phyloP scores from a whole-genome alignment of 1,139 yeast genomes.

The Meyerozyma elateridarum region DNA sequence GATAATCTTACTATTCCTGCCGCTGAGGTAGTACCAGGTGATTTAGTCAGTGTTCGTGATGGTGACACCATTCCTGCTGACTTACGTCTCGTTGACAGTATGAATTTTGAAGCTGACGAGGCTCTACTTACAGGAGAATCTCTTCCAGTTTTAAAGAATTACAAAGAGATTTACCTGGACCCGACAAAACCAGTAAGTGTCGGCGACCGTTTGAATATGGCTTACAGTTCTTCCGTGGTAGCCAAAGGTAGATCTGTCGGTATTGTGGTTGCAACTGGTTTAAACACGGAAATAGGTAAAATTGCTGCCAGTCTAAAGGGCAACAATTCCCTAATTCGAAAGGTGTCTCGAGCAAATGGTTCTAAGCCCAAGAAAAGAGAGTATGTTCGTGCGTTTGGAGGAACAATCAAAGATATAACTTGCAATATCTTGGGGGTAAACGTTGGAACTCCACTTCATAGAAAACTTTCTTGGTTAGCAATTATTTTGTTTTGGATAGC shows the following conservation, averaged over 20 bases:
- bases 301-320: slow-evolving; percentile 62
- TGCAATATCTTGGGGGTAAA: slow-evolving; percentile 72
- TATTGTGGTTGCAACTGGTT: slow-evolving; percentile 62
- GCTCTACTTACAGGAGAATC: slow-evolving; percentile 81
- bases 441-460: slow-evolving; percentile 73
- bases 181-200: slow-evolving; percentile 46
- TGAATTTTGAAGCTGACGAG: slow-evolving; percentile 77
- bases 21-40: slow-evolving; percentile 75
- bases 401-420: slow-evolving; percentile 45
- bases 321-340: slow-evolving; percentile 20
- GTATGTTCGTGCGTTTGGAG: slow-evolving; percentile 42
- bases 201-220: slow-evolving; percentile 75
- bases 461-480: slow-evolving; percentile 66
- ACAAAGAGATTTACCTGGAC: slow-evolving; percentile 35
- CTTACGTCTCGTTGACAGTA: slow-evolving; percentile 52
- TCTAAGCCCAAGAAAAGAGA: slow-evolving; percentile 34
- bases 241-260: slow-evolving; percentile 77
- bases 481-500: slow-evolving; percentile 65
- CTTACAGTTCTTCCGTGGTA: slow-evolving; percentile 65
- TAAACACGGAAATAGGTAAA: slow-evolving; percentile 70
- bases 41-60: slow-evolving; percentile 57
- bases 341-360: slow-evolving; percentile 24
- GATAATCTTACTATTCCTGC: slow-evolving; percentile 57
- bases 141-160: slow-evolving; percentile 62
- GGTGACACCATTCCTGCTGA: slow-evolving; percentile 85